These are phyloP conservation scores for Lactifluus subvellereus DNA, from an alignment of 768 basidiomycete genomes.

Conservation along the genomic window DNA sequence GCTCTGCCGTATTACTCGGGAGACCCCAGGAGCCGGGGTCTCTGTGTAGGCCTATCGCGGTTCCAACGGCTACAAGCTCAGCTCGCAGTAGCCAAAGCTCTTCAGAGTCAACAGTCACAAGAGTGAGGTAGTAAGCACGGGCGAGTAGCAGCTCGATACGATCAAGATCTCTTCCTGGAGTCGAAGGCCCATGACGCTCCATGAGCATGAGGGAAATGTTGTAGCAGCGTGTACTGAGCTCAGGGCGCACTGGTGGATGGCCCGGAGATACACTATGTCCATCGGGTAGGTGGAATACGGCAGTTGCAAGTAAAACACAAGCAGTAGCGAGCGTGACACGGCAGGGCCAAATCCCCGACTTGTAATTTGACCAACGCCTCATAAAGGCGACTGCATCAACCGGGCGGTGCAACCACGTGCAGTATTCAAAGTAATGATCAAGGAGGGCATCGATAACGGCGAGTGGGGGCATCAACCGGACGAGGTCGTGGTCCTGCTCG, in stretches of 20 bases:
- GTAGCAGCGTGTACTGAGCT: constrained; percentile 58
- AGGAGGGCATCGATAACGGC: constrained; percentile 20
- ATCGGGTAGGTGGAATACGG: constrained; percentile 21
- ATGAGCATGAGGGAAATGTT: constrained; percentile 62
- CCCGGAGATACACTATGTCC: constrained; percentile 20
- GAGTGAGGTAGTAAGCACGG: constrained; percentile 63
- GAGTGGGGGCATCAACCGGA: constrained; percentile 21
- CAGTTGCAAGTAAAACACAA: constrained; percentile 22
- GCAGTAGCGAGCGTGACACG: constrained; percentile 23
- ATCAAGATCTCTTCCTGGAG: constrained; percentile 60
- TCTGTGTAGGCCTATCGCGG: constrained; percentile 80
- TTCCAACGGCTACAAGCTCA: constrained; percentile 66
- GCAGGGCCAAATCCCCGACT: constrained; percentile 21
- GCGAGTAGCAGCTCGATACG: constrained; percentile 70
- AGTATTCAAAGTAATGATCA: constrained; percentile 23
- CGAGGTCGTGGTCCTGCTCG: constrained; percentile 23
- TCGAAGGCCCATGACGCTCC: constrained; percentile 47
- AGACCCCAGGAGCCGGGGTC: constrained; percentile 79
- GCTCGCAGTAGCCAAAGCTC: constrained; percentile 75
- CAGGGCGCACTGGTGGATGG: constrained; percentile 16
- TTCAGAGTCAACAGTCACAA: constrained; percentile 70
- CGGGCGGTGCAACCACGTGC: constrained; percentile 21
- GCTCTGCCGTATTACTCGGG: constrained; percentile 62
- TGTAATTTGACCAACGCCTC: constrained; percentile 22
- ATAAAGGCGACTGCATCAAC: constrained; percentile 18